Evolutionary conservation across 768 basidiomycete species (phyloP).

Genomic region (Termitomyces sp.): DNA sequence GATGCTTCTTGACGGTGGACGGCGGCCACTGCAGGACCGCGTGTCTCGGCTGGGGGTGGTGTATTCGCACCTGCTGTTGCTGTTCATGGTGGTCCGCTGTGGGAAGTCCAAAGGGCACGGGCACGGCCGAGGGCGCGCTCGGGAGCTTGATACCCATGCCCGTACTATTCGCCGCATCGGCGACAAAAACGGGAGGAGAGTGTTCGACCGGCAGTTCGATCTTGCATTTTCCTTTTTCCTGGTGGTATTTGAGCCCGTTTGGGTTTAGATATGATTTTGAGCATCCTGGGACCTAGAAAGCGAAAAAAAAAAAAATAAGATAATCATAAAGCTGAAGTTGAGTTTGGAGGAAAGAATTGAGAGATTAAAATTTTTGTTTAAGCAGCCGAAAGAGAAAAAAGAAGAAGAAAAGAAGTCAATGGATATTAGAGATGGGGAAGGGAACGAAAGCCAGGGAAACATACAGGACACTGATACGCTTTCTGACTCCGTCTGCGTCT

Average conservation of each 20-base stretch:
- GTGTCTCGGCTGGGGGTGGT: background rate
- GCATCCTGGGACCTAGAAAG: conserved; percentile 37
- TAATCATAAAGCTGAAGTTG: no score
- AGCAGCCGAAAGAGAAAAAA: background rate
- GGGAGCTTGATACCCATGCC: no score
- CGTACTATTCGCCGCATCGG: background rate
- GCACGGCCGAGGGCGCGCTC: background rate
- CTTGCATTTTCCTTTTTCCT: conserved; percentile 62
- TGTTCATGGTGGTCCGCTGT: background rate
- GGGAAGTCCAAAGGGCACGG: background rate
- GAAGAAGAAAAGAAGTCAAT: background rate
- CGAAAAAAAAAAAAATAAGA: background rate
- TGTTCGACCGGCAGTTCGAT: conserved; percentile 21
- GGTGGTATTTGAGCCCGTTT: conserved; percentile 64
- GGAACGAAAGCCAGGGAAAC: conserved; percentile 10
- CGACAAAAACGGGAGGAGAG: background rate
- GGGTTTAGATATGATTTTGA: conserved; percentile 63
- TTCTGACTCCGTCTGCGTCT: conserved; percentile 32
- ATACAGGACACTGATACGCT: conserved; percentile 44
- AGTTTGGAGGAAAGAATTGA: background rate
- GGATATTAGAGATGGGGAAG: background rate
- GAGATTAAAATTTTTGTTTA: no score
- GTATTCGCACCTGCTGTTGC: background rate
- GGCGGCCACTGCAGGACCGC: background rate
- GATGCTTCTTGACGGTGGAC: background rate